Evolutionary conservation across 2,329 filamentous ascomycete species (phyloP).

Genomic region (Hymenoscyphus linearis): DNA sequence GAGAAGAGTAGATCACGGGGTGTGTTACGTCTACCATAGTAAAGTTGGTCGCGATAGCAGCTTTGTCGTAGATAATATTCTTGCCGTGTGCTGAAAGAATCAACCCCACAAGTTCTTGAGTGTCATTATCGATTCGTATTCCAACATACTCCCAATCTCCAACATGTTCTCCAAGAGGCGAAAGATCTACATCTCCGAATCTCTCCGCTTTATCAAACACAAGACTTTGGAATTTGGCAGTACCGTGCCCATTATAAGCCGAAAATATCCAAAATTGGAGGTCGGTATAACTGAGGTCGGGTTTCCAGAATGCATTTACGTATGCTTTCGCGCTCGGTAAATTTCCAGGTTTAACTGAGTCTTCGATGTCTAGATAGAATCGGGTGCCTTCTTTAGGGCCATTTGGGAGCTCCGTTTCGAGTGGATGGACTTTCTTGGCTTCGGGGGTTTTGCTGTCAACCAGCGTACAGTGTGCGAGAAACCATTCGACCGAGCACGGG

Average conservation of each 20-base stretch:
- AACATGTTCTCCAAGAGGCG: conserved; percentile 21
- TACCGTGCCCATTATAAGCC: conserved; percentile 22
- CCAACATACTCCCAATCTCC: conserved; percentile 23
- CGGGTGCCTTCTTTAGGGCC: conserved; percentile 17
- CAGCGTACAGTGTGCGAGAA: conserved; percentile 5
- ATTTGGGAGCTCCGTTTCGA: conserved; percentile 15
- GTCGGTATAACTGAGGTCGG: conserved; percentile 17
- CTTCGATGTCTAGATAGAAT: conserved; percentile 19
- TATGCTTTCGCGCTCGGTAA: conserved; percentile 20
- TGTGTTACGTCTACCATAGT: conserved; percentile 15
- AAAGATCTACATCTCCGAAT: conserved; percentile 15
- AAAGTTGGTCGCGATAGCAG: conserved; percentile 11
- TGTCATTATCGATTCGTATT: conserved; percentile 19
- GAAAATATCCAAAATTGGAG: conserved; percentile 24
- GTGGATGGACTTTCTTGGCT: conserved; percentile 18
- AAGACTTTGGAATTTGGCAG: conserved; percentile 14
- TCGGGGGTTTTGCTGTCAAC: conserved; percentile 14
- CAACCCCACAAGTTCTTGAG: conserved; percentile 18
- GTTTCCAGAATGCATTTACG: conserved; percentile 20
- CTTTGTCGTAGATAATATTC: conserved; percentile 16
- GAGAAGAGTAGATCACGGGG: conserved; percentile 19
- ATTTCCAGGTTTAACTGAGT: conserved; percentile 16
- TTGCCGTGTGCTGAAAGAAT: conserved; percentile 19
- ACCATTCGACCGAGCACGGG: conserved; percentile 20
- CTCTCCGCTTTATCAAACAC: conserved; percentile 14